Percentiles rank a stretch among this genome's conserved stretches.
Evolutionary conservation across 306 rosid species (phyloP).

Genomic region (Prunus persica): DNA sequence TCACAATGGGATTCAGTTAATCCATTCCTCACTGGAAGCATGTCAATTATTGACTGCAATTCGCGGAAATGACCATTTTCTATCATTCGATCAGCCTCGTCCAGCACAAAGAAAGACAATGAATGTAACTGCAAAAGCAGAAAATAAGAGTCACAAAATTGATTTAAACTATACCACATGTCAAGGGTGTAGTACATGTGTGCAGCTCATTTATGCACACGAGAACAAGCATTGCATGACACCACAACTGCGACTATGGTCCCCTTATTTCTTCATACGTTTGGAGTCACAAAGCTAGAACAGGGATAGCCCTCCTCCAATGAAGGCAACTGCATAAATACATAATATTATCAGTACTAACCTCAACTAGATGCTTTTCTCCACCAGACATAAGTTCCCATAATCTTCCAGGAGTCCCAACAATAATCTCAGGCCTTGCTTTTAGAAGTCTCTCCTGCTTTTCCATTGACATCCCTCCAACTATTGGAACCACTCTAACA

Average conservation of each 20-base stretch:
- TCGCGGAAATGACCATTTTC: conserved; percentile 89
- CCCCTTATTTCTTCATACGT: not conserved
- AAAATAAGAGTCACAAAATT: conserved; percentile 18
- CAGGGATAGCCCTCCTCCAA: not conserved
- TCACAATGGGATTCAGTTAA: conserved; percentile 42
- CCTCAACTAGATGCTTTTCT: conserved; percentile 84
- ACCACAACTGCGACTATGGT: not conserved
- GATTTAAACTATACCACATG: conserved; percentile 11
- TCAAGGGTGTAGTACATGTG: not conserved
- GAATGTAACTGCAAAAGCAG: conserved; percentile 77
- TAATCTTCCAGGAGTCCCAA: conserved; percentile 95
- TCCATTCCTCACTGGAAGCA: conserved; percentile 67
- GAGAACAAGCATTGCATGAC: not conserved
- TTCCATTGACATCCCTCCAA: conserved; percentile 91
- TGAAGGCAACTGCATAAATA: conserved; percentile 12
- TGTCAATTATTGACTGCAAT: conserved; percentile 87
- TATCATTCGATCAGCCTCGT: conserved; percentile 98
- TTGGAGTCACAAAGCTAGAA: conserved; percentile 20
- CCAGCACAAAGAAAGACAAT: conserved; percentile 89
- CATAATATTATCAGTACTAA: conserved; percentile 22
- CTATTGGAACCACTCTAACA: conserved; percentile 75
- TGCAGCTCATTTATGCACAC: not conserved
- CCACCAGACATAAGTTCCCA: conserved; percentile 96
- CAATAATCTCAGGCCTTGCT: conserved; percentile 82
- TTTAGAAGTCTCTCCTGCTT: conserved; percentile 87